Percentiles rank a stretch among this genome's conserved stretches.
These are phyloP conservation scores for Prunus yedoensis DNA, from an alignment of 331 rosid species.

Conservation along the genomic window DNA sequence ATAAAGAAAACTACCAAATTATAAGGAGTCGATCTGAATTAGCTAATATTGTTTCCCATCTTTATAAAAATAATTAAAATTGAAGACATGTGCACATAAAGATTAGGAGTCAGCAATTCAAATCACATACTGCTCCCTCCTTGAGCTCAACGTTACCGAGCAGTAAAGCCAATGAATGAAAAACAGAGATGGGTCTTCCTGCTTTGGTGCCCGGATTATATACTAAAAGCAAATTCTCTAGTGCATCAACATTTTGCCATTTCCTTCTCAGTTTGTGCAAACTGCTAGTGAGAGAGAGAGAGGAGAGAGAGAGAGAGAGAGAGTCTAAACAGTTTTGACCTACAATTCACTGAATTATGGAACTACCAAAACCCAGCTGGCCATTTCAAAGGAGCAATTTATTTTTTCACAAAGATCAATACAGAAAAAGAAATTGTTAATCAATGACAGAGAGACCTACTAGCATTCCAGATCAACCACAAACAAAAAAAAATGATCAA, in stretches of 20 bases:
- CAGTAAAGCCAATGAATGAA: neutral
- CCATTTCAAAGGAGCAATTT: neutral
- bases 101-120: neutral
- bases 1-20: neutral
- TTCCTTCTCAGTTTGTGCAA: neutral
- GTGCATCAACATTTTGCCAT: neutral
- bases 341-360: conserved; percentile 4
- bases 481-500: neutral
- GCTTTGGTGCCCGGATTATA: neutral
- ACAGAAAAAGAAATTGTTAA: neutral
- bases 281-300: neutral
- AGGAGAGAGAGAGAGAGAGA: neutral
- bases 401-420: neutral
- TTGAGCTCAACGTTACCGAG: neutral
- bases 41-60: neutral
- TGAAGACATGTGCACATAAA: neutral
- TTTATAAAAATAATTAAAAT: no score
- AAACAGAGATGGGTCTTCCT: neutral
- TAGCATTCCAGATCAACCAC: conserved; percentile 11
- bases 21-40: neutral
- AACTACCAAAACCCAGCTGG: neutral
- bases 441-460: neutral
- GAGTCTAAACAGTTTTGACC: neutral
- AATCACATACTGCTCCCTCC: neutral
- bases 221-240: neutral